Evolutionary conservation across 176 grass and related monocot species (phyloP).

Genomic region (Musa beccarii): DNA sequence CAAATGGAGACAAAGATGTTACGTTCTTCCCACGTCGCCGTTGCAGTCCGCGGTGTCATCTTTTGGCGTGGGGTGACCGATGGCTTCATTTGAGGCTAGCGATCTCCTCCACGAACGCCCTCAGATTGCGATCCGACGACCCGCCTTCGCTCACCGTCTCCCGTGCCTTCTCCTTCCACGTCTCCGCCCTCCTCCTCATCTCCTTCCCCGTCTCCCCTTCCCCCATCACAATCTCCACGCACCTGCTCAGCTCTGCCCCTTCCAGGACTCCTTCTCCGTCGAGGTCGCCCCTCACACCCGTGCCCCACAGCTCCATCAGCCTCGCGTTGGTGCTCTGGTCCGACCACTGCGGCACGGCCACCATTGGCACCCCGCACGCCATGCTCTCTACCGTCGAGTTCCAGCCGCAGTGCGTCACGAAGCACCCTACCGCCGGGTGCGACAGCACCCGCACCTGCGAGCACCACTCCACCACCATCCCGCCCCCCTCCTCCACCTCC

Average conservation of each 20-base stretch:
- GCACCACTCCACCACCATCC: constrained; percentile 75
- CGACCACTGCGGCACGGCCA: constrained; percentile 47
- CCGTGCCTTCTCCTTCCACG: constrained; percentile 2
- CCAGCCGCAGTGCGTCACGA: constrained; percentile 75
- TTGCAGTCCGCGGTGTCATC: no score
- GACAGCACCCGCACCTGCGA: constrained; percentile 50
- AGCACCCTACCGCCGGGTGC: constrained; percentile 59
- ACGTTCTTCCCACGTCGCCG: no score
- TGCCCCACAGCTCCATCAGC: constrained; percentile 47
- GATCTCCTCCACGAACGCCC: neutral
- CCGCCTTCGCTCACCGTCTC: neutral
- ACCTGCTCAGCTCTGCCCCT: constrained; percentile 47
- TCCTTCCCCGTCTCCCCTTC: neutral
- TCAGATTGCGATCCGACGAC: constrained; percentile 16
- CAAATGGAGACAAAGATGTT: no score
- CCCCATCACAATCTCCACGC: neutral
- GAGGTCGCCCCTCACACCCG: constrained; percentile 37
- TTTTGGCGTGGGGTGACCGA: no score
- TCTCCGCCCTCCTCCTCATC: neutral
- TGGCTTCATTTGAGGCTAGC: neutral
- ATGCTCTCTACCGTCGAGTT: constrained; percentile 55
- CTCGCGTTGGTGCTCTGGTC: constrained; percentile 59
- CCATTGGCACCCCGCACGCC: constrained; percentile 40
- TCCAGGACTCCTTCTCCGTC: constrained; percentile 39
- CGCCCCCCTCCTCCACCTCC: neutral